Conservation (phyloP, 1,139 yeast species). For the Torulaspora pretoriensis region DNA sequence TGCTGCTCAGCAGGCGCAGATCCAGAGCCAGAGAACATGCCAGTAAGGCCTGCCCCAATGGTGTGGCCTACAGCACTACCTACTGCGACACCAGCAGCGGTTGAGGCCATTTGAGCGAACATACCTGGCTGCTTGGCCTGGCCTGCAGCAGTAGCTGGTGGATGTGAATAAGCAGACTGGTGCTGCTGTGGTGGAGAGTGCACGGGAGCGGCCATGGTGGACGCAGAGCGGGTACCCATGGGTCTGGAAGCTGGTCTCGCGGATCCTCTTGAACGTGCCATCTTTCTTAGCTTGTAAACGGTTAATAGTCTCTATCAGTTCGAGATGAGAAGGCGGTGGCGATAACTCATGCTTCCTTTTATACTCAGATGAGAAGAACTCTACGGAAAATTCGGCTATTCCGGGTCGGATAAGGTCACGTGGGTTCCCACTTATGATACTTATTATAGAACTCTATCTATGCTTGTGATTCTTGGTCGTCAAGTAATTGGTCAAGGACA, state of each 20-base stretch:
- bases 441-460: not conserved
- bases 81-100: constrained; percentile 99
- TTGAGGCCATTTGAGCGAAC: constrained; percentile 95
- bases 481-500: constrained; percentile 31
- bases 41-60: constrained; percentile 86
- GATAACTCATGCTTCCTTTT: constrained; percentile 2
- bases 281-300: constrained; percentile 20
- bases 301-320: not conserved
- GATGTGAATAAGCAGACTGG: constrained; percentile 36
- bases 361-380: not conserved
- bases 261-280: constrained; percentile 55
- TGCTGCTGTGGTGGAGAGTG: constrained; percentile 43
- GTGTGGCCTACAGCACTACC: constrained; percentile 98
- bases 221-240: constrained; percentile 66
- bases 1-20: constrained; percentile 45
- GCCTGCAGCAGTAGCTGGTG: constrained; percentile 43
- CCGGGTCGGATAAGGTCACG: constrained; percentile 8
- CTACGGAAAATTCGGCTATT: not conserved
- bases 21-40: constrained; percentile 82
- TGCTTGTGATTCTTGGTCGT: constrained; percentile 9
- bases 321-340: constrained; percentile 3
- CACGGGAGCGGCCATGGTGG: constrained; percentile 64
- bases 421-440: not conserved
- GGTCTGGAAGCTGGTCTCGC: constrained; percentile 51
- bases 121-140: constrained; percentile 76